A percentile compares a stretch with the other conserved stretches of the same genome.
These are phyloP conservation scores for Saccharomycopsis sp. DNA, from an alignment of 805 yeast species.

Conservation along the genomic window DNA sequence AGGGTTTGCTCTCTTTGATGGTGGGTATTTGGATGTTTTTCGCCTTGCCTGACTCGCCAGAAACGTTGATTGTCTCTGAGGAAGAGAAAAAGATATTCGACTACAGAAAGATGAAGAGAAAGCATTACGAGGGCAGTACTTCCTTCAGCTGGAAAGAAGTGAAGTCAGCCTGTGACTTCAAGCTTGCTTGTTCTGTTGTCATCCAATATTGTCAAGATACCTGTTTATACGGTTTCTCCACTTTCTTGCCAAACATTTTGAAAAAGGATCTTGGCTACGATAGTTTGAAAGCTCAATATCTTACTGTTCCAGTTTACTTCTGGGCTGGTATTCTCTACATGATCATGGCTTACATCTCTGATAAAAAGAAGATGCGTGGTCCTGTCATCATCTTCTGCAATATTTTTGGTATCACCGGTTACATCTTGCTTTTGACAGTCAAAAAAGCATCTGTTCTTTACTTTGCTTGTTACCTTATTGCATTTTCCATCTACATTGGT, in stretches of 20 bases:
- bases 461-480: constrained; percentile 33
- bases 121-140: constrained; percentile 31
- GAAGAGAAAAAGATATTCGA: constrained; percentile 34
- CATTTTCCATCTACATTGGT: constrained; percentile 32
- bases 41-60: constrained; percentile 34
- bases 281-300: constrained; percentile 31
- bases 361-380: constrained; percentile 30
- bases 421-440: constrained; percentile 28
- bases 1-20: constrained; percentile 38
- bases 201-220: constrained; percentile 41
- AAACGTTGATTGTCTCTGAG: constrained; percentile 34
- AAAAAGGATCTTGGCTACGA: constrained; percentile 26
- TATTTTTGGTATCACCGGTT: constrained; percentile 30
- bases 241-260: constrained; percentile 37
- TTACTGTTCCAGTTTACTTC: constrained; percentile 36
- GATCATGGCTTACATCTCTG: constrained; percentile 27
- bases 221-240: constrained; percentile 36
- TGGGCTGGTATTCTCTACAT: constrained; percentile 29
- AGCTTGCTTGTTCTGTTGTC: constrained; percentile 30
- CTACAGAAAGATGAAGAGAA: constrained; percentile 31
- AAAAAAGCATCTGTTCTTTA: constrained; percentile 30
- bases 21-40: constrained; percentile 30
- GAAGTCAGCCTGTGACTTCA: constrained; percentile 33
- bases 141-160: constrained; percentile 30
- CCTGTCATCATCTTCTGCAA: constrained; percentile 28